Conservation (phyloP, 1,139 yeast species). For the Sugiyamaella xylanicola region DNA sequence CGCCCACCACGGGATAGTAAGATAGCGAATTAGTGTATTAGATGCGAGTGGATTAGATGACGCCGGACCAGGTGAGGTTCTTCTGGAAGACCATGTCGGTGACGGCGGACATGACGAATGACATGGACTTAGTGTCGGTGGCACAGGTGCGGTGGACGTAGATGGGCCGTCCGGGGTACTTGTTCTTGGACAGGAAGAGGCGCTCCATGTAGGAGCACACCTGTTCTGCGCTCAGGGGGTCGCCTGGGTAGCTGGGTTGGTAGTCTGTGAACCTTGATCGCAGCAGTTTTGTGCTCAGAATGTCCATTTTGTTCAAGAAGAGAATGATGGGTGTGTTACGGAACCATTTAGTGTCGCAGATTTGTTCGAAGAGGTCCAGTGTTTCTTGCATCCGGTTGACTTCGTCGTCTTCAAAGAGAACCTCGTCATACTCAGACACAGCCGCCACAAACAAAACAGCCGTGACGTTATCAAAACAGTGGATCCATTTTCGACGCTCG, state of each 20-base stretch:
- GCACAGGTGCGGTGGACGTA: constrained; percentile 96
- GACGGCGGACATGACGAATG: constrained; percentile 86
- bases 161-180: constrained; percentile 58
- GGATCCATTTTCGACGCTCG: constrained; percentile 95
- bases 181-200: constrained; percentile 51
- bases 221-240: constrained; percentile 26
- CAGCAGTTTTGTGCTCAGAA: constrained; percentile 69
- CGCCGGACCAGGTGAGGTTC: constrained; percentile 79
- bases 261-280: constrained; percentile 48
- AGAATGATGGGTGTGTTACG: constrained; percentile 81
- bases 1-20: neutral
- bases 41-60: constrained; percentile 49
- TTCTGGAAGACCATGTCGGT: constrained; percentile 88
- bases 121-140: constrained; percentile 86
- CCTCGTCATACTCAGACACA: constrained; percentile 89
- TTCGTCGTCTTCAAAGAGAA: constrained; percentile 82
- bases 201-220: constrained; percentile 36
- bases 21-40: neutral
- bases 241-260: constrained; percentile 36
- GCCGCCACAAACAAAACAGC: constrained; percentile 92
- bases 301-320: constrained; percentile 84
- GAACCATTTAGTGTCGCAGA: constrained; percentile 88
- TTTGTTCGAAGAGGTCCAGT: constrained; percentile 75
- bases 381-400: constrained; percentile 94
- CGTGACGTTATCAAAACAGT: constrained; percentile 89